Percentiles rank a stretch among this genome's conserved stretches.
These are phyloP conservation scores for Pulveroboletus ravenelii DNA, from an alignment of 768 basidiomycete genomes.

Conservation along the genomic window DNA sequence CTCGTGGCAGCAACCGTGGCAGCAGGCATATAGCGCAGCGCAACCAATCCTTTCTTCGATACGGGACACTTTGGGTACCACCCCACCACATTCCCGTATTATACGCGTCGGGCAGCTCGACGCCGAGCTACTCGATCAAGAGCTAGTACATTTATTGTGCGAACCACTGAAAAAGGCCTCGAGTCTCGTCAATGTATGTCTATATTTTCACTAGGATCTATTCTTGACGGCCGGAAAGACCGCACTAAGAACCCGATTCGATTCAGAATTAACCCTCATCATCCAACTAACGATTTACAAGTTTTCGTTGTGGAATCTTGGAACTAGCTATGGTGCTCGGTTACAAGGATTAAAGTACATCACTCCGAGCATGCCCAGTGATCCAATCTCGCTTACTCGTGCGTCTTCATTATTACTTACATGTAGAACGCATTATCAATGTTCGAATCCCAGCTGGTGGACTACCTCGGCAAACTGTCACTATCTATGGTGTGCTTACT, in stretches of 20 bases:
- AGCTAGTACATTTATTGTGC: slow-evolving; percentile 74
- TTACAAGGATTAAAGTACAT: slow-evolving; percentile 73
- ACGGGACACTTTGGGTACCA: slow-evolving; percentile 34
- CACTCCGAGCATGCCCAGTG: slow-evolving; percentile 10
- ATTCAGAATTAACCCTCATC: slow-evolving; percentile 69
- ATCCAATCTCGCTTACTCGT: slow-evolving; percentile 19
- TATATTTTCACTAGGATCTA: background rate
- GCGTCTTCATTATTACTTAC: slow-evolving; percentile 4
- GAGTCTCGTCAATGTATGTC: slow-evolving; percentile 58
- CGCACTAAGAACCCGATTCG: slow-evolving; percentile 54
- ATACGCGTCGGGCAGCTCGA: slow-evolving; percentile 89
- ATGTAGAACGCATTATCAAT: background rate
- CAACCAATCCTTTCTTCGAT: slow-evolving; percentile 51
- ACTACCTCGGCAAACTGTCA: slow-evolving; percentile 54
- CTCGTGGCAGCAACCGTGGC: slow-evolving; percentile 40
- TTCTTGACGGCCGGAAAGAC: slow-evolving; percentile 38
- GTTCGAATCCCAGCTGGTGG: slow-evolving; percentile 48
- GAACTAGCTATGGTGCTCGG: slow-evolving; percentile 79
- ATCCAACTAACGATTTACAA: slow-evolving; percentile 74
- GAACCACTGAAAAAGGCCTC: slow-evolving; percentile 78
- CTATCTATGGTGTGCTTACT: slow-evolving; percentile 68
- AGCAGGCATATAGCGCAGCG: slow-evolving; percentile 60
- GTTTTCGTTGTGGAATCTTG: slow-evolving; percentile 75
- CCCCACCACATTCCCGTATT: slow-evolving; percentile 41
- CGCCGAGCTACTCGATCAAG: slow-evolving; percentile 84